These are phyloP conservation scores for Pythium dissimile DNA, from an alignment of 352 stramenopile genomes.

Conservation along the genomic window DNA sequence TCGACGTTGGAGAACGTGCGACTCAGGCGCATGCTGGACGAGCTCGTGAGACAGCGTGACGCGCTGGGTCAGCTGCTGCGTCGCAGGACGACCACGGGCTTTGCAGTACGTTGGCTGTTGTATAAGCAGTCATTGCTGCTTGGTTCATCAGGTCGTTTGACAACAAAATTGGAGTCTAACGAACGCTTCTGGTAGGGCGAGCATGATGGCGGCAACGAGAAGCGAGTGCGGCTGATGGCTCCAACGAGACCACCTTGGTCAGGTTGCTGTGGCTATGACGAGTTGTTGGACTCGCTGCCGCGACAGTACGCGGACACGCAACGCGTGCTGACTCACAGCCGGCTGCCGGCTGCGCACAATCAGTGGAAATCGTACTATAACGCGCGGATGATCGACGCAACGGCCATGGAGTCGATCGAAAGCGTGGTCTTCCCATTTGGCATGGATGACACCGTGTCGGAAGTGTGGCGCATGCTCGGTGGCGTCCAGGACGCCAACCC, in stretches of 20 bases:
- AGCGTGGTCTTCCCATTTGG: slow-evolving; percentile 5
- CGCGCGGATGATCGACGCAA: not conserved
- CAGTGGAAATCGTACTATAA: not conserved
- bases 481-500: slow-evolving; percentile 1
- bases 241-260: too few relatives aligned
- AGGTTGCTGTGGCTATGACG: not conserved
- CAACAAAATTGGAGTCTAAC: too few relatives aligned
- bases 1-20: slow-evolving; percentile 41
- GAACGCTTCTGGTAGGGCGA: too few relatives aligned
- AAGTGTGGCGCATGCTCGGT: not conserved
- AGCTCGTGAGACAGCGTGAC: slow-evolving; percentile 27
- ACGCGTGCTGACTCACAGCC: not conserved
- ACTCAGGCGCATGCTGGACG: slow-evolving; percentile 37
- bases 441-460: not conserved
- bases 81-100: too few relatives aligned
- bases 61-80: not conserved
- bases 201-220: too few relatives aligned
- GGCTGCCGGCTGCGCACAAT: not conserved
- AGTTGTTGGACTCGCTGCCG: not conserved
- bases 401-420: not conserved
- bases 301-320: not conserved
- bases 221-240: too few relatives aligned
- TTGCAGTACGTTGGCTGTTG: too few relatives aligned
- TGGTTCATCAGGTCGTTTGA: too few relatives aligned
- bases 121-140: too few relatives aligned